Conservation (phyloP, 352 stramenopile species). For the Phytophthora meadii region DNA sequence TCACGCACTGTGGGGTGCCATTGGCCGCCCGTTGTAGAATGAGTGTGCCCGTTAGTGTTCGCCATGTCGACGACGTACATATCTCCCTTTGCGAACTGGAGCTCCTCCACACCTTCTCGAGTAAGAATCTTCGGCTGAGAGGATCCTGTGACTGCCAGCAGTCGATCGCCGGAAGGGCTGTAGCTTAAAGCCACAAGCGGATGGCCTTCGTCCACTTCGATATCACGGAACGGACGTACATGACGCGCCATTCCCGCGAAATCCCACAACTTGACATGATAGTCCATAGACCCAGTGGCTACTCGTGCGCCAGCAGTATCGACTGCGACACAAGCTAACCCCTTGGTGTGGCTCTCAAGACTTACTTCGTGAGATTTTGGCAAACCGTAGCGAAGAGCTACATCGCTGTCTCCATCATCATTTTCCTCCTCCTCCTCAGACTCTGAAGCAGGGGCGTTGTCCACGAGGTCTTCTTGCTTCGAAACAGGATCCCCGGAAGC, state of each 20-base stretch:
- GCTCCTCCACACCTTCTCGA: constrained; percentile 79
- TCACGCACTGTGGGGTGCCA: constrained; percentile 78
- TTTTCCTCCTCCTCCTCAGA: constrained; percentile 48
- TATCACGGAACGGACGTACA: constrained; percentile 79
- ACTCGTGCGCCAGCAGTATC: constrained; percentile 73
- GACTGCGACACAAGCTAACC: constrained; percentile 72
- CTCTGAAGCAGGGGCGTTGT: constrained; percentile 25
- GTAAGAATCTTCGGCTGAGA: constrained; percentile 82
- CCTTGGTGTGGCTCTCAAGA: constrained; percentile 65
- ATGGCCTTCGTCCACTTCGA: constrained; percentile 84
- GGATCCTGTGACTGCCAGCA: constrained; percentile 74
- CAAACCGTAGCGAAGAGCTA: constrained; percentile 71
- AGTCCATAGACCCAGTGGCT: constrained; percentile 84
- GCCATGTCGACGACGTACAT: constrained; percentile 91
- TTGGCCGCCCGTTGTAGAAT: constrained; percentile 67
- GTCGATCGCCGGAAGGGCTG: constrained; percentile 76
- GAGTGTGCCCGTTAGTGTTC: constrained; percentile 84
- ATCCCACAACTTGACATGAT: constrained; percentile 88
- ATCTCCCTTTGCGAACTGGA: constrained; percentile 85
- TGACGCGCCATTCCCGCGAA: constrained; percentile 87
- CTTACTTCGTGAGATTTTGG: constrained; percentile 76
- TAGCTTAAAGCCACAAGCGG: constrained; percentile 82
- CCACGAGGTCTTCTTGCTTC: constrained; percentile 8
- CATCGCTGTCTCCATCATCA: constrained; percentile 51
- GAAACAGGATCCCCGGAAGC: not conserved